Evolutionary conservation across 129 eudicot species (phyloP), one percentile per base, ranked within the genome.

Genomic region (Flaveria linearis): DNA sequence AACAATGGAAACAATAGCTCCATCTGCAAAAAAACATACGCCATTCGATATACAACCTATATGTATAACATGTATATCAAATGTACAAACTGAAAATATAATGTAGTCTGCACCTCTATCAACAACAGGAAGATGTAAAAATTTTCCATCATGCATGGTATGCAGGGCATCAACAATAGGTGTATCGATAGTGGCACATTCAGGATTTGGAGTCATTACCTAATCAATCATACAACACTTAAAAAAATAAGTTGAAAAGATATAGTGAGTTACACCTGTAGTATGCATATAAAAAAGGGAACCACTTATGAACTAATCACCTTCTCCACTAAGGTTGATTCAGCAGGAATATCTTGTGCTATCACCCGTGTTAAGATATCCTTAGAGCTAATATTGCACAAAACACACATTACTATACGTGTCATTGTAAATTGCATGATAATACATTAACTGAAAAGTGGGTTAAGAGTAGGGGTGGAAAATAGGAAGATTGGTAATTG

Each of bases 191-290:
- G 94, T 84, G 2, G 93, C 93, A 85, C 96, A 94, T 76, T 94
- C 99, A 47, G 99, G 99, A 82, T 89, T 91, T 57, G 94, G 97
- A 70, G 99, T 94, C 97, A 94, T 94, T 69, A 94, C 93, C 99
- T 94, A 79, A 77, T 71, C 68, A 82, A 73, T 52, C 50, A 51
- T 51, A 26, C 72, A 51, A 4, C 41, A 9, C 42, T 72, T 28
- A 60, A 61, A 12, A 22, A 49, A 22, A 30, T 62, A 71, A 71
- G 33, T 55, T 68, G 57, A 62, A 62, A 12, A 26, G 10, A 42
- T 20, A 17, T 68, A 14, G 20, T 28, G 43, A 62, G 30, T 30
- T 14, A 22, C 30, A 22, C 4, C 20, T n/a, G 9, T 43, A 30
- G n/a, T n/a, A 66, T 45, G 30, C 25, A 53, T 56, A 46, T 5